A percentile compares a stretch with the other conserved stretches of the same genome.
These are phyloP conservation scores for Yamagishiella unicocca DNA, from an alignment of 139 green algal genomes.

Conservation along the genomic window DNA sequence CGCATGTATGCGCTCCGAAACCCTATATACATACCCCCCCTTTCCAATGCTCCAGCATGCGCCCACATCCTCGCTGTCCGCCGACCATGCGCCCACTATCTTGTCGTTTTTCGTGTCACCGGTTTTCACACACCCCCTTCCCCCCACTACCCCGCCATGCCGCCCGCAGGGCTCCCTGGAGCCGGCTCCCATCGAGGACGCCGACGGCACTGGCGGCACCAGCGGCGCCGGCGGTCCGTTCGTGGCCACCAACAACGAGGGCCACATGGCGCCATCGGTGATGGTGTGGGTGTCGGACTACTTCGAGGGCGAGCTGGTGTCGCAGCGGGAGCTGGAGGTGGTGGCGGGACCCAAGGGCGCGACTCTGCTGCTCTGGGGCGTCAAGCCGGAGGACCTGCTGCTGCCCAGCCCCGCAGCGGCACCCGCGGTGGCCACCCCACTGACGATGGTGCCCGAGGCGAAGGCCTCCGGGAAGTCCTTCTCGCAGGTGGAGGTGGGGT, in stretches of 20 bases:
- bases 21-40: no score
- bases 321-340: slow-evolving; percentile 23
- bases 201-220: slow-evolving; percentile 5
- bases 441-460: no score
- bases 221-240: not conserved
- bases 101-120: no score
- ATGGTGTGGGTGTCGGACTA: slow-evolving; percentile 62
- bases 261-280: slow-evolving; percentile 53
- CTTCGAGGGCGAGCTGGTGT: slow-evolving; percentile 49
- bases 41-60: no score
- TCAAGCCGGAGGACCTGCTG: slow-evolving; percentile 40
- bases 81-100: no score
- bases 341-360: slow-evolving; percentile 35
- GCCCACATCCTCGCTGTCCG: no score
- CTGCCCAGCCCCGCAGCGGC: slow-evolving; percentile 1
- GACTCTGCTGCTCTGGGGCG: slow-evolving; percentile 50
- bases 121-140: no score
- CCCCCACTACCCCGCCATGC: not conserved
- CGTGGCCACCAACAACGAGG: slow-evolving; percentile 45
- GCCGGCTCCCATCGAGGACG: not conserved
- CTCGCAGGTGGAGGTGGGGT: no score
- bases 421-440: no score
- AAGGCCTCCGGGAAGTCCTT: no score
- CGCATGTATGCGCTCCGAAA: no score
- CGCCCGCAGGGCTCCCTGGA: slow-evolving; percentile 30